These are phyloP conservation scores for thale cress (Arabidopsis thaliana) DNA, from an alignment of 345 rosid genomes.

Conservation along the genomic window DNA sequence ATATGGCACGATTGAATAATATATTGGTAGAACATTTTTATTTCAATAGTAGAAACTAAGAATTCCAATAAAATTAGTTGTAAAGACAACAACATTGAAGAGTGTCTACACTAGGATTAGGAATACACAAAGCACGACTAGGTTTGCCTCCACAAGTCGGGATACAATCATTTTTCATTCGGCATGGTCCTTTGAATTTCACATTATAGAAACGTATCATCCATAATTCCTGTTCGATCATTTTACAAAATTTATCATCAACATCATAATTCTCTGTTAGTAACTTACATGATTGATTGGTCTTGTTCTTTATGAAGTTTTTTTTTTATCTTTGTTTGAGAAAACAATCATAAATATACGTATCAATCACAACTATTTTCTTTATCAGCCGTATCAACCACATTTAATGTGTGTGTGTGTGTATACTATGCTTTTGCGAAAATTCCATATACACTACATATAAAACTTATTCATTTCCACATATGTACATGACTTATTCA, in stretches of 20 bases:
- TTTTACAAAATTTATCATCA: background rate
- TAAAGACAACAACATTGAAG: conserved; percentile 41
- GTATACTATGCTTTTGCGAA: background rate
- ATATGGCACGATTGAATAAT: background rate
- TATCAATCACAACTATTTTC: conserved; percentile 5
- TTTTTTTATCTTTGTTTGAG: background rate
- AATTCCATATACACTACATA: background rate
- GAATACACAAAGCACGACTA: conserved; percentile 27
- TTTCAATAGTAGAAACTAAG: background rate
- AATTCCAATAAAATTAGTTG: background rate
- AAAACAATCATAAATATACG: conserved; percentile 14
- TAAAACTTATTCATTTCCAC: background rate
- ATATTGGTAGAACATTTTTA: background rate
- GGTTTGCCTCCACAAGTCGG: conserved; percentile 36
- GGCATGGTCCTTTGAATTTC: conserved; percentile 40
- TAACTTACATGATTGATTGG: background rate
- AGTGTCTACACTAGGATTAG: conserved; percentile 29
- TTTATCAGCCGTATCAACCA: background rate
- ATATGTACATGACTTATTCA: background rate
- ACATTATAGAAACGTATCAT: conserved; percentile 28
- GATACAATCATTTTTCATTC: conserved; percentile 20
- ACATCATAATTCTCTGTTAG: background rate
- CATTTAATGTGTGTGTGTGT: background rate
- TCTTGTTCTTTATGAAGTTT: conserved; percentile 2
- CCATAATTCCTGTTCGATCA: conserved; percentile 32